Conservation (phyloP, 2,329 filamentous ascomycete genomes). For the Trichoderma lentiforme region DNA sequence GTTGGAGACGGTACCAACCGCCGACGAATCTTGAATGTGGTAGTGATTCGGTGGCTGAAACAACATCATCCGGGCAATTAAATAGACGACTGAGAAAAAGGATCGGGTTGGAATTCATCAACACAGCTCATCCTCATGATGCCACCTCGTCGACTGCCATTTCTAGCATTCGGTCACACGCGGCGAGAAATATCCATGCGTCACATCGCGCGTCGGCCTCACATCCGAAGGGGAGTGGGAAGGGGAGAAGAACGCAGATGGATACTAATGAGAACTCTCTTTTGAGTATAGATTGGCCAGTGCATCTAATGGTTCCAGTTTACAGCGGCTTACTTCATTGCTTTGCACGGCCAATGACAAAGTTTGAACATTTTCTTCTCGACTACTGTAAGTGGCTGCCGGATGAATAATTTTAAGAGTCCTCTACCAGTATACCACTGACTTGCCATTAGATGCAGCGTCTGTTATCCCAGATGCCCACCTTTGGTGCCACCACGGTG, state of each 20-base stretch:
- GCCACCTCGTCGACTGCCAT: neutral
- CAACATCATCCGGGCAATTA: neutral
- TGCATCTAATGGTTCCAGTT: neutral
- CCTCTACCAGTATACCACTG: neutral
- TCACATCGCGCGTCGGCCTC: neutral
- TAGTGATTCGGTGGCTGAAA: neutral
- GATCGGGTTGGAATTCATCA: neutral
- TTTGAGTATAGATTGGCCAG: neutral
- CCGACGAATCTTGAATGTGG: neutral
- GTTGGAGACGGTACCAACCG: neutral
- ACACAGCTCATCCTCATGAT: neutral
- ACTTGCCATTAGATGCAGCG: neutral
- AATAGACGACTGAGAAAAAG: neutral
- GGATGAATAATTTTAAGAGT: neutral
- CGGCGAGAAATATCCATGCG: neutral
- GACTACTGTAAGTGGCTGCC: neutral
- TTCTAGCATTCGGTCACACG: neutral
- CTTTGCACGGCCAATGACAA: neutral
- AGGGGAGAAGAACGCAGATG: neutral
- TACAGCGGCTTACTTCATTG: neutral
- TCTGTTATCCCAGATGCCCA: neutral
- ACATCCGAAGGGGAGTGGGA: neutral
- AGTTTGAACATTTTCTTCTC: neutral
- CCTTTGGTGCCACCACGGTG: neutral
- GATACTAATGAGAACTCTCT: neutral